Conservation (phyloP, 148 eudicot genomes). For the Arbutus unedo region DNA sequence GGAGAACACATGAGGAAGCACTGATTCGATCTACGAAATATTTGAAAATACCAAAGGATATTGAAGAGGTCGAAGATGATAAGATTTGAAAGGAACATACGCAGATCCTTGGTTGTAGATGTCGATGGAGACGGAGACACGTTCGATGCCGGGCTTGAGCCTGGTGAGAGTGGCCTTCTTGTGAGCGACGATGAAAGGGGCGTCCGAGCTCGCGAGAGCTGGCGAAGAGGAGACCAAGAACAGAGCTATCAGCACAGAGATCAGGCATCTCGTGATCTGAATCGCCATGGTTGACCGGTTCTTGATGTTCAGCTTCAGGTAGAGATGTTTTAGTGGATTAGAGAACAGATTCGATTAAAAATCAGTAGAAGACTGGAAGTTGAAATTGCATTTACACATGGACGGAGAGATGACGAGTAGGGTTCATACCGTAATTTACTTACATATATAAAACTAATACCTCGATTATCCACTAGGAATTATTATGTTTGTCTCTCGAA, state of each 20-base stretch:
- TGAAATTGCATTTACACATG: background rate
- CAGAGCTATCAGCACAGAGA: constrained; percentile 26
- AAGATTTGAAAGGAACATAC: constrained; percentile 29
- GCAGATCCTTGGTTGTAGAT: constrained; percentile 87
- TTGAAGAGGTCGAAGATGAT: background rate
- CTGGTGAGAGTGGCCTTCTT: constrained; percentile 72
- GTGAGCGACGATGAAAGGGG: constrained; percentile 81
- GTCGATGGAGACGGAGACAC: constrained; percentile 70
- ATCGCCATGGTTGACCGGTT: constrained; percentile 34
- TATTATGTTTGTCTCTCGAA: too few species aligned
- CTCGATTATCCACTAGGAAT: too few species aligned
- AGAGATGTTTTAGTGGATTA: background rate
- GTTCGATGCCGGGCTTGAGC: constrained; percentile 79
- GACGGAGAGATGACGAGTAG: background rate
- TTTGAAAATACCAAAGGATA: background rate
- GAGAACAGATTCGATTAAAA: background rate
- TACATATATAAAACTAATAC: too few species aligned
- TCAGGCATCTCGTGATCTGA: constrained; percentile 12
- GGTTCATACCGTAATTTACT: constrained; percentile 2
- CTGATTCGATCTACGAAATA: background rate
- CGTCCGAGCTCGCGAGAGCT: constrained; percentile 43
- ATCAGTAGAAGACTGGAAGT: too few species aligned
- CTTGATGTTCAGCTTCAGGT: background rate
- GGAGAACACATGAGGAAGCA: background rate
- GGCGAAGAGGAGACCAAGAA: constrained; percentile 21